These are phyloP conservation scores for Trypanosoma avium DNA, from an alignment of 208 protist species.

Conservation along the genomic window DNA sequence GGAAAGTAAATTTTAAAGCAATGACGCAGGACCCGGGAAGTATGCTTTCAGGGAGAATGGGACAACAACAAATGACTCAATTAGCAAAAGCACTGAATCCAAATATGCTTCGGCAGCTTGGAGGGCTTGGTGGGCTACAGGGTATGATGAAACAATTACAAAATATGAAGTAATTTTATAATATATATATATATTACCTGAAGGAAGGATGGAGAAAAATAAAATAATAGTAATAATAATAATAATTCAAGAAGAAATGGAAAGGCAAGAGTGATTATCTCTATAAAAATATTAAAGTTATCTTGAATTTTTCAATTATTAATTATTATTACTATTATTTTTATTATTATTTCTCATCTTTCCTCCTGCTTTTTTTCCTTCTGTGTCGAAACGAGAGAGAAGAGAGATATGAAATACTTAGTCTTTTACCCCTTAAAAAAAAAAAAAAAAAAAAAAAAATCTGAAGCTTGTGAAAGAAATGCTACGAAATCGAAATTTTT, in stretches of 20 bases:
- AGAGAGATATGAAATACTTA: too few relatives aligned
- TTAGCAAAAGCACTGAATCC: slow-evolving; percentile 88
- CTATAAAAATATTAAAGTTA: too few relatives aligned
- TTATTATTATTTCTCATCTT: too few relatives aligned
- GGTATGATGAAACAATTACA: slow-evolving; percentile 89
- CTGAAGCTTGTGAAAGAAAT: not conserved
- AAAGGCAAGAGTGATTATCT: too few relatives aligned
- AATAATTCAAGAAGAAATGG: slow-evolving; percentile 2
- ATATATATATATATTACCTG: not conserved
- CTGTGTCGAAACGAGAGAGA: too few relatives aligned
- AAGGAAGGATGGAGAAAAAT: not conserved
- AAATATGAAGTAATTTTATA: slow-evolving; percentile 17
- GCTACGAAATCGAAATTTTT: too few relatives aligned
- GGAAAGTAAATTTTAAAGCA: slow-evolving; percentile 90
- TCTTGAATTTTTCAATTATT: too few relatives aligned
- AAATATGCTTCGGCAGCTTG: slow-evolving; percentile 82
- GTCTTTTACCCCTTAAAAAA: too few relatives aligned
- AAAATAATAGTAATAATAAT: not conserved
- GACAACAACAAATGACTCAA: slow-evolving; percentile 86
- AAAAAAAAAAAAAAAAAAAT: not conserved
- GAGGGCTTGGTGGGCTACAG: slow-evolving; percentile 81
- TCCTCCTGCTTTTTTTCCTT: too few relatives aligned
- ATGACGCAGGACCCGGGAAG: slow-evolving; percentile 78
- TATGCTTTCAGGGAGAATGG: slow-evolving; percentile 50
- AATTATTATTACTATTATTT: too few relatives aligned